Evolutionary conservation across 2,329 filamentous ascomycete species (phyloP), one percentile per base, ranked within the genome.

Genomic region (Cadophora sp.): DNA sequence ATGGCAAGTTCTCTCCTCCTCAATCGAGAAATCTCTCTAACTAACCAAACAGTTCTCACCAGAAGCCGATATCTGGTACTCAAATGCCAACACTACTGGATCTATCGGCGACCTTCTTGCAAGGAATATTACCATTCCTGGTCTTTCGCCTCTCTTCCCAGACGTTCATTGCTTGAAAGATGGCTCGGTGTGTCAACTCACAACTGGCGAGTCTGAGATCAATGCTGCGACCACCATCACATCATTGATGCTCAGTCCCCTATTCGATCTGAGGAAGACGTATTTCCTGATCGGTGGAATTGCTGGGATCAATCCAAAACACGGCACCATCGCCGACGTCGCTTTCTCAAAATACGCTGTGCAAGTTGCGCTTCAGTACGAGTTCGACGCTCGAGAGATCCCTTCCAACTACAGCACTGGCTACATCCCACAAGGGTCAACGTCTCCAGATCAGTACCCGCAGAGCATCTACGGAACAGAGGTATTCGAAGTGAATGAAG

Each of bases 231-330:
- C 85, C 7, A 89, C 89, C 0, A 83, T 91, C 68, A 84, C 84
- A 56, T 86, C 91, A 0, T 81, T 93, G 11, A 80, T 86, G n/a
- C 82, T 89, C 16, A 90, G 87, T 0, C 76, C 81, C 1, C 74
- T 80, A 13, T 92, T 94, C 76, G 83, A 93, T 78, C 82, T 94
- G 14, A 83, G 80, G 1, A 78, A 81, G 58, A 90, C 91, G 0
- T 94, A 94, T 79, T 92, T 93, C 78, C 78, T 94, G 66, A 78
- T 92, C 36, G 87, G 84, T 0, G 91, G 91, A 2, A 93, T 94
- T 69, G 91, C 88, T 1, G 91, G 91, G n/a, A 83, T 92, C 51
- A 93, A 87, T 76, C 91, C 91, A 0, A 85, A 89, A 68, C 79
- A 87, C 30, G 87, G 84, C 24, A 92, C 91, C 0, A 82, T 91